Evolutionary conservation across 768 basidiomycete species (phyloP).

Genomic region (Mycena epipterygia): DNA sequence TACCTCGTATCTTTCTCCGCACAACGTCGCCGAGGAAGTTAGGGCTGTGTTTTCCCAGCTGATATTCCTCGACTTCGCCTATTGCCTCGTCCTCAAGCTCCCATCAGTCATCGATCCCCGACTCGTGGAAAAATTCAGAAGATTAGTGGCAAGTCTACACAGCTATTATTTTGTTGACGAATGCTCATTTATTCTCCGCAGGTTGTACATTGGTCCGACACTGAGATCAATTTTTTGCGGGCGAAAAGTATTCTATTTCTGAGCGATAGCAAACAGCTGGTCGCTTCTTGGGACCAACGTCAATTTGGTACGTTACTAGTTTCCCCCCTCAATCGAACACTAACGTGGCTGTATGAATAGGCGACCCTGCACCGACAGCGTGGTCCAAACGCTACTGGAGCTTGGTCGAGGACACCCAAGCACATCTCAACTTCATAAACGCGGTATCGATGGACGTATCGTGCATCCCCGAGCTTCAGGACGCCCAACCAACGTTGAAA

Average conservation of each 20-base stretch:
- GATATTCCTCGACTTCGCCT: constrained; percentile 8
- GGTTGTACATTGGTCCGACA: constrained; percentile 16
- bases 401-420: constrained; percentile 20
- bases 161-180: background rate
- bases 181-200: background rate
- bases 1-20: constrained; percentile 30
- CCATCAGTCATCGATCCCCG: constrained; percentile 11
- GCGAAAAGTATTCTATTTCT: constrained; percentile 25
- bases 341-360: background rate
- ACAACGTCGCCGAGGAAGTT: constrained; percentile 14
- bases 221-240: constrained; percentile 26
- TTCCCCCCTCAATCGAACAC: background rate
- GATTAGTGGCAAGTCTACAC: constrained; percentile 9
- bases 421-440: constrained; percentile 25
- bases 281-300: constrained; percentile 21
- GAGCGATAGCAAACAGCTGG: constrained; percentile 20
- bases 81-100: background rate
- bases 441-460: constrained; percentile 20
- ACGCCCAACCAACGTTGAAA: constrained; percentile 12
- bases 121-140: constrained; percentile 19
- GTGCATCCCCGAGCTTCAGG: constrained; percentile 18
- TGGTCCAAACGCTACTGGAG: constrained; percentile 29
- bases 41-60: constrained; percentile 25
- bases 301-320: constrained; percentile 5
- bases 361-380: constrained; percentile 6